Evolutionary conservation across 805 yeast genomes (phyloP), one percentile per base, ranked within the genome.

Genomic region (Kazachstania taianensis): DNA sequence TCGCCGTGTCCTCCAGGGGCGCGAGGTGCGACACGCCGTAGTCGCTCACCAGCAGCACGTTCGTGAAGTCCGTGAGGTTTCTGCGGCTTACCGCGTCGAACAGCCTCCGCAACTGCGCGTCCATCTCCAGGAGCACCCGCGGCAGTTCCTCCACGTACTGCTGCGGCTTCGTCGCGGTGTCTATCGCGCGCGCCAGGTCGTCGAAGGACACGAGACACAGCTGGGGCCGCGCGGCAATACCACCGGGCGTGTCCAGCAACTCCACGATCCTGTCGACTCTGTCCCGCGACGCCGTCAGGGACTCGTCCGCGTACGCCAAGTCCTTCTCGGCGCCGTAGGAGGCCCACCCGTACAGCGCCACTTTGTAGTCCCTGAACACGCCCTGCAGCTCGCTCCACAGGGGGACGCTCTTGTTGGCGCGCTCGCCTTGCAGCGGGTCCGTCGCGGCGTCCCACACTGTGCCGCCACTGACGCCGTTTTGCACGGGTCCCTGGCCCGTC

Each of bases 11-110:
- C 10, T 20, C 22, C 3, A 14, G 20, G 19, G 15, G 13, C 3
- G 18, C 7, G n/a, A n/a, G n/a, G n/a, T n/a, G n/a, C n/a, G n/a
- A n/a, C 89, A 0, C 94, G 79, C 96, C 96, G 54, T 86, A 96
- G 55, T 87, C 96, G 30, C 94, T 82, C 3, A 87, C 81, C 29
- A 87, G 62, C 0, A 89, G 59, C 15, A 87, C 59, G 53, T 89
- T 87, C 14, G 81, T 81, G 28, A 84, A 67, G 16, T 75, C 66
- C 0, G 69, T 59, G 40, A 85, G 59, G 44, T 81, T 76, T 37
- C 94, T 64, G 14, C 53, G 49, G 1, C 50, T 40, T 15, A 87
- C 46, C 7, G 71, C 78, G 18, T 57, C 42, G 12, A 67, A 61
- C 27, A 84, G 39, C 5, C 62, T 52, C 12, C 66, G 69, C 10